A percentile compares a stretch with the other conserved stretches of the same genome.
Conservation (phyloP, 2,329 filamentous ascomycete genomes). For the Lecanicillium sp. region DNA sequence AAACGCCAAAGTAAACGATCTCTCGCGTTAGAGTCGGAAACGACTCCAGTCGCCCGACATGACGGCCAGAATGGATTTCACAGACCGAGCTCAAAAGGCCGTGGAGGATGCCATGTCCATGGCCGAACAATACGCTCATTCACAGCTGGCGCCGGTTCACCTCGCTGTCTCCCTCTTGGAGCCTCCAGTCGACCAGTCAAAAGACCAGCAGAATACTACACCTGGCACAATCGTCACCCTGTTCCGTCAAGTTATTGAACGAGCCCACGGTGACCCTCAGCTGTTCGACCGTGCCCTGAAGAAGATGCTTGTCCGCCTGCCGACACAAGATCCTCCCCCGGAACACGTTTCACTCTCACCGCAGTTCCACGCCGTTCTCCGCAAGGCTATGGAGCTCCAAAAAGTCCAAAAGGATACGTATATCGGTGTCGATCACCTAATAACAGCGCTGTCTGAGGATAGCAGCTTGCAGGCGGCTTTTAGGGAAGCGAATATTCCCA, state of each 20-base stretch:
- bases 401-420: constrained; percentile 97
- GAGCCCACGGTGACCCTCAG: constrained; percentile 87
- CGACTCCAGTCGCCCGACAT: constrained; percentile 35
- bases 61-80: constrained; percentile 81
- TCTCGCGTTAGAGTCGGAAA: too few relatives aligned
- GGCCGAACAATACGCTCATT: constrained; percentile 83
- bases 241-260: constrained; percentile 89
- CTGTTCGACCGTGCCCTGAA: constrained; percentile 82
- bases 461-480: constrained; percentile 62
- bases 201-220: constrained; percentile 72
- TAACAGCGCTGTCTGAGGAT: constrained; percentile 78
- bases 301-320: constrained; percentile 81
- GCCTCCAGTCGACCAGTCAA: constrained; percentile 65
- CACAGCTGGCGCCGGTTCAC: constrained; percentile 84
- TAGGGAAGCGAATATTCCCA: constrained; percentile 83
- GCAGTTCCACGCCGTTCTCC: constrained; percentile 71
- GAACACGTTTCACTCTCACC: constrained; percentile 80
- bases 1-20: too few relatives aligned
- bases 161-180: constrained; percentile 77
- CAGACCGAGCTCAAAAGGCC: constrained; percentile 83
- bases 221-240: constrained; percentile 61
- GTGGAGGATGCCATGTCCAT: constrained; percentile 81
- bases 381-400: constrained; percentile 79
- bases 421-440: constrained; percentile 91
- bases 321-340: constrained; percentile 90